phyloP scores from a whole-genome alignment of 2,329 filamentous ascomycete species.

The Xylaria sp. region DNA sequence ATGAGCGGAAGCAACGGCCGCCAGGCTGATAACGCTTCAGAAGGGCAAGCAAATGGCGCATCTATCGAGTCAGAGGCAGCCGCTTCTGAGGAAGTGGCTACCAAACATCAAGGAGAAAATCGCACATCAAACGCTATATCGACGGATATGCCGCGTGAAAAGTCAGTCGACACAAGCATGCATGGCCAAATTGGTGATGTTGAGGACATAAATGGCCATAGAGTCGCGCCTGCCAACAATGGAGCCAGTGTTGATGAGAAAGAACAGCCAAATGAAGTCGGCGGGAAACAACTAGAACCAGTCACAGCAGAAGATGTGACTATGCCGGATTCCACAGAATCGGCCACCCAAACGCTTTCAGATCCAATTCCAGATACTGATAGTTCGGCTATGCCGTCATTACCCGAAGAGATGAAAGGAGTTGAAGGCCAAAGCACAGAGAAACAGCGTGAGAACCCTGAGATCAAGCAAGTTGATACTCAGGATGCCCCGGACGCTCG shows the following conservation, averaged over 20 bases:
- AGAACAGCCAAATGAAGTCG: neutral
- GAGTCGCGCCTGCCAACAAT: neutral
- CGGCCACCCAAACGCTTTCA: neutral
- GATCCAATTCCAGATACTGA: neutral
- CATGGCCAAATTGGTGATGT: neutral
- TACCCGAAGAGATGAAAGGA: slow-evolving; percentile 13
- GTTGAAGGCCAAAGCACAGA: slow-evolving; percentile 3
- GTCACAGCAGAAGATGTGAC: neutral
- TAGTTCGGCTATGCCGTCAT: neutral
- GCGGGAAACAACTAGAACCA: neutral
- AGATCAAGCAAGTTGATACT: neutral
- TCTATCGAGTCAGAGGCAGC: neutral
- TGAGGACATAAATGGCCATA: neutral
- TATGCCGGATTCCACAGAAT: neutral
- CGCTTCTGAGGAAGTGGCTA: neutral
- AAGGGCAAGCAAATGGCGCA: neutral
- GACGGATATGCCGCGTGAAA: neutral
- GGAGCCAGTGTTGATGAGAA: neutral
- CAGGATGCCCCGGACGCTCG: neutral
- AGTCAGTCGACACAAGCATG: neutral
- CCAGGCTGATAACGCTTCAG: neutral
- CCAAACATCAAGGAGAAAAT: neutral
- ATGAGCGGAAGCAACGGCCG: neutral
- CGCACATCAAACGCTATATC: neutral
- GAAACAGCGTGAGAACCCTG: neutral